phyloP scores from a whole-genome alignment of 2,329 filamentous ascomycete species.

The Amauroascus niger region DNA sequence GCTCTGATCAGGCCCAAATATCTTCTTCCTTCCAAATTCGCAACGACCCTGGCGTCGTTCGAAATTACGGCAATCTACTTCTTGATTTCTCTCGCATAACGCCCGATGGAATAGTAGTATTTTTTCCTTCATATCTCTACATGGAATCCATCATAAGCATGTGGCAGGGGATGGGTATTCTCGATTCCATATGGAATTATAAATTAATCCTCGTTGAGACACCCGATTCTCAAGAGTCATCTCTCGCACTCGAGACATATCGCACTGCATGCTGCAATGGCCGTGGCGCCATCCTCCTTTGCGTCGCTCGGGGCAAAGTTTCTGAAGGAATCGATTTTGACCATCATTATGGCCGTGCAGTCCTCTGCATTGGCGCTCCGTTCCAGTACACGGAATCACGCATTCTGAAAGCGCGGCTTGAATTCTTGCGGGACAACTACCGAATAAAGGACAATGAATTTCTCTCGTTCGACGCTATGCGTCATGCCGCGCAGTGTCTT shows the following conservation, averaged over 20 bases:
- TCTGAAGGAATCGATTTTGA: slow-evolving; percentile 99
- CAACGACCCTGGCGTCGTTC: slow-evolving; percentile 91
- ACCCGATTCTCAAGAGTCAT: slow-evolving; percentile 93
- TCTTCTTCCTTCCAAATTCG: slow-evolving; percentile 91
- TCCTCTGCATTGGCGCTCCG: slow-evolving; percentile 90
- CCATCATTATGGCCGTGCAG: slow-evolving; percentile 92
- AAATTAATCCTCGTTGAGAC: slow-evolving; percentile 97
- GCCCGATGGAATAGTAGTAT: slow-evolving; percentile 95
- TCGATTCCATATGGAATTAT: slow-evolving; percentile 98
- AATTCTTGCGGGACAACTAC: slow-evolving; percentile 95
- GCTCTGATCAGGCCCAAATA: slow-evolving; percentile 85
- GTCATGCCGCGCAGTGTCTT: slow-evolving; percentile 93
- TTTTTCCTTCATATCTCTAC: slow-evolving; percentile 96
- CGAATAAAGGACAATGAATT: slow-evolving; percentile 96
- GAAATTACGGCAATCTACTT: slow-evolving; percentile 87
- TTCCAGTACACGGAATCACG: slow-evolving; percentile 98
- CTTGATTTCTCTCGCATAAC: slow-evolving; percentile 95
- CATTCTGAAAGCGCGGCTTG: slow-evolving; percentile 87
- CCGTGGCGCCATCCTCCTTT: slow-evolving; percentile 81
- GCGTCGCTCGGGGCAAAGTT: slow-evolving; percentile 93
- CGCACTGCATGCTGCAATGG: slow-evolving; percentile 96
- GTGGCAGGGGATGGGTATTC: slow-evolving; percentile 97
- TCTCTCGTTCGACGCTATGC: slow-evolving; percentile 96
- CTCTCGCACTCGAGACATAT: slow-evolving; percentile 89
- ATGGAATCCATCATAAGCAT: slow-evolving; percentile 99